Conservation (phyloP, 2,329 filamentous ascomycete genomes). For the Parastagonospora avenae region DNA sequence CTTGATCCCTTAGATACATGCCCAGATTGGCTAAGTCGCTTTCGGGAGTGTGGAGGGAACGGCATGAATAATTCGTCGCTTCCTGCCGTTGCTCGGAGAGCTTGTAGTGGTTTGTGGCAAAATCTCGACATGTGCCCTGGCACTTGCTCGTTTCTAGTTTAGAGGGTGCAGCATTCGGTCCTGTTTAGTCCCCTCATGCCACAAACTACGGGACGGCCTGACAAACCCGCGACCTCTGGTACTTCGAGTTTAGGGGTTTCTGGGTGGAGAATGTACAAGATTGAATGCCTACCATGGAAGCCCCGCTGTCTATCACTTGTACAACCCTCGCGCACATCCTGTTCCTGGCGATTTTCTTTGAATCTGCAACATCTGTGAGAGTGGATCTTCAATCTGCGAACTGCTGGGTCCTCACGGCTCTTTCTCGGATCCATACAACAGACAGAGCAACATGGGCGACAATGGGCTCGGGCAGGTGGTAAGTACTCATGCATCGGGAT, state of each 20-base stretch:
- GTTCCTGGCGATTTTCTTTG: too few species aligned
- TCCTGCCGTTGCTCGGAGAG: too few species aligned
- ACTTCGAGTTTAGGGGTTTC: too few species aligned
- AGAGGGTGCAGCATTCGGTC: not conserved
- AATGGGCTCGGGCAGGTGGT: conserved; percentile 29
- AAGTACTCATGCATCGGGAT: conserved; percentile 3
- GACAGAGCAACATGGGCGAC: conserved; percentile 6
- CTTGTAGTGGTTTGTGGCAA: too few species aligned
- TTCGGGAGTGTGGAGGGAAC: not conserved
- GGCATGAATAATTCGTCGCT: not conserved
- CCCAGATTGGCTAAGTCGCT: not conserved
- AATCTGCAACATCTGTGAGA: not conserved
- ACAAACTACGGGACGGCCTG: not conserved
- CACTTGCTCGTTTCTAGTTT: not conserved
- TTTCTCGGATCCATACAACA: conserved; percentile 1
- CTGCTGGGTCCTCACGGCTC: conserved; percentile 1
- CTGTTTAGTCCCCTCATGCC: not conserved
- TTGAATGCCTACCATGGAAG: conserved; percentile 2
- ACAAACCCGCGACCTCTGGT: not conserved
- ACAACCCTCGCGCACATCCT: too few species aligned
- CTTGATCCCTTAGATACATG: too few species aligned
- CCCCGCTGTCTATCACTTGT: conserved; percentile 1
- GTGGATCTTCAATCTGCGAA: too few species aligned
- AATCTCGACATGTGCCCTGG: not conserved
- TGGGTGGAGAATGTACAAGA: conserved; percentile 2